Percentiles rank a stretch among this genome's conserved stretches.
phyloP scores from a whole-genome alignment of 1,284 basidiomycete genomes.

The Rhodotorula glutinis region DNA sequence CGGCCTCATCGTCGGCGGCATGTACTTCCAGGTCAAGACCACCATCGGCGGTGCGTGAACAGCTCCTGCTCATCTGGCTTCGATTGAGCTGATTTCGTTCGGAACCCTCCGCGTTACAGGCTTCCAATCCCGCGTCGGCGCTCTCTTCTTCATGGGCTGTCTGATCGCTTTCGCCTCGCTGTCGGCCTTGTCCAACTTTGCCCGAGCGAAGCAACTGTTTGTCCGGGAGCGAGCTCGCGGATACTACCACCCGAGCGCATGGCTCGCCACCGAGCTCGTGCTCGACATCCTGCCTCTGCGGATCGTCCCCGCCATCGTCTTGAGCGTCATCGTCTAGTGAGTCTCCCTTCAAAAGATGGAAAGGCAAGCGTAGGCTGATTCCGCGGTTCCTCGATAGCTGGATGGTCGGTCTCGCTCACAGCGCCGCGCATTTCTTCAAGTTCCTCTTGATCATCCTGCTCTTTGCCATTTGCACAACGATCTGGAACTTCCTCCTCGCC shows the following conservation, averaged over 20 bases:
- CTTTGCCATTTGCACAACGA: conserved; percentile 74
- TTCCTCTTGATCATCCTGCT: conserved; percentile 72
- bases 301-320: conserved; percentile 75
- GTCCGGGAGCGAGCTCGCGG: conserved; percentile 68
- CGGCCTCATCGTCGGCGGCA: conserved; percentile 67
- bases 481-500: conserved; percentile 83
- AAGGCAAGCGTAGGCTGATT: conserved; percentile 46
- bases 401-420: conserved; percentile 79
- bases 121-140: conserved; percentile 87
- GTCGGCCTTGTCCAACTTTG: conserved; percentile 79
- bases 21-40: conserved; percentile 72
- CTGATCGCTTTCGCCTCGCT: conserved; percentile 81
- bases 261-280: conserved; percentile 75
- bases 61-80: conserved; percentile 54
- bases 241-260: conserved; percentile 66
- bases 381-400: conserved; percentile 54
- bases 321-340: conserved; percentile 48
- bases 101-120: conserved; percentile 66
- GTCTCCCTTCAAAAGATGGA: not conserved
- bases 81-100: conserved; percentile 57
- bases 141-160: conserved; percentile 78
- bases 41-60: conserved; percentile 66
- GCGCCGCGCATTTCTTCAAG: conserved; percentile 73
- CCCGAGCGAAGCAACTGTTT: conserved; percentile 75
- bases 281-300: conserved; percentile 82